Percentiles rank a stretch among this genome's conserved stretches.
Conservation (phyloP, 768 basidiomycete species). For the Suillus placidus region DNA sequence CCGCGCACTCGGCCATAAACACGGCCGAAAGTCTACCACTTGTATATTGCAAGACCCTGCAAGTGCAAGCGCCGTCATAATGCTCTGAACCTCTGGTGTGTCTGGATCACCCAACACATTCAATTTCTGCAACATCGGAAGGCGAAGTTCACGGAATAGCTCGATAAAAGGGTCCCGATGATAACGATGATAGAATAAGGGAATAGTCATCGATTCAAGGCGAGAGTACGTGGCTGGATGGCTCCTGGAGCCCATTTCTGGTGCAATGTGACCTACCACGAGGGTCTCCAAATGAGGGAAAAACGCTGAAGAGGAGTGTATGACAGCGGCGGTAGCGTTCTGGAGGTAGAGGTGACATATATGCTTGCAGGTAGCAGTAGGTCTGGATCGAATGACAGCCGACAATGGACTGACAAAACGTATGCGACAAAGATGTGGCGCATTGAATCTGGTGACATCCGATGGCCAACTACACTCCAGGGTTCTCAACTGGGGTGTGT, state of each 20-base stretch:
- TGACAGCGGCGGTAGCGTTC: background rate
- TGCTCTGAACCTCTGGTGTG: background rate
- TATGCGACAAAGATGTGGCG: no score
- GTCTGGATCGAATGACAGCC: background rate
- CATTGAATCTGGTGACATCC: background rate
- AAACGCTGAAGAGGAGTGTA: background rate
- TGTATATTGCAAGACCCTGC: background rate
- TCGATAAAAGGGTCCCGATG: background rate
- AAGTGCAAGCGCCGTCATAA: background rate
- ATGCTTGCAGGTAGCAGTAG: background rate
- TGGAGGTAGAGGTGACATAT: background rate
- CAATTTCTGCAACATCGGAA: background rate
- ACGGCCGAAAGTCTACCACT: background rate
- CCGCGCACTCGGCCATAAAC: background rate
- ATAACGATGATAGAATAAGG: background rate
- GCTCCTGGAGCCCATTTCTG: background rate
- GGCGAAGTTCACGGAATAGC: background rate
- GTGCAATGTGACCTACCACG: background rate
- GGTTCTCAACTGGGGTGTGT: background rate
- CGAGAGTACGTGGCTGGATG: background rate
- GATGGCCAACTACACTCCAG: background rate
- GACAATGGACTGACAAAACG: background rate
- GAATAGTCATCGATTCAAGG: background rate
- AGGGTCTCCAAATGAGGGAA: background rate
- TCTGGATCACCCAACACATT: background rate